Evolutionary conservation across 306 rosid genomes (phyloP).

Genomic region (Cucurbita moschata): DNA sequence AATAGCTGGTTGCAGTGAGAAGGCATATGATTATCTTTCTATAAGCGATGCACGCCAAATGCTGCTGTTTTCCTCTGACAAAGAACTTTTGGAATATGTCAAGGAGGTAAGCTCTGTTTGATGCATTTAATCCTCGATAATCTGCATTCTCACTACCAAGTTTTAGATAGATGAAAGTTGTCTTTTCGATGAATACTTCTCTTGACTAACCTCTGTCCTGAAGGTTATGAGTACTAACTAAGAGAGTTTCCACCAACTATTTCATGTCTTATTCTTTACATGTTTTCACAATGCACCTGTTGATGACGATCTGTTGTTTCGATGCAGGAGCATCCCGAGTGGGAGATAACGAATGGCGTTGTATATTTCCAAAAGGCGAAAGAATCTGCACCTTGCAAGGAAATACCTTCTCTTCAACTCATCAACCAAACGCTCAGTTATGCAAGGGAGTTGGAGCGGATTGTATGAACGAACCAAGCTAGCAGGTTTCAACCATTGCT

Average conservation of each 20-base stretch:
- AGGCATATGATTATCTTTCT: too few relatives aligned
- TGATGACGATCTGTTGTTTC: background rate
- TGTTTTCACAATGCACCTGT: background rate
- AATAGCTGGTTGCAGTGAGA: too few relatives aligned
- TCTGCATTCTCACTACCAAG: background rate
- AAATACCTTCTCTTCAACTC: constrained; percentile 87
- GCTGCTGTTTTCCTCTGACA: too few relatives aligned
- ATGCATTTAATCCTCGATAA: background rate
- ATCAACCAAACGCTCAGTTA: constrained; percentile 97
- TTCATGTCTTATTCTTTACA: background rate
- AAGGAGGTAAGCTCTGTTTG: constrained; percentile 36
- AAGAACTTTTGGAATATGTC: too few relatives aligned
- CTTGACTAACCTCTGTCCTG: background rate
- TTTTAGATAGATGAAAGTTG: background rate
- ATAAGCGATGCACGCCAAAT: too few relatives aligned
- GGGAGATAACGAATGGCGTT: constrained; percentile 57
- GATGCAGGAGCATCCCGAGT: constrained; percentile 81
- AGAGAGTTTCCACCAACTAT: background rate
- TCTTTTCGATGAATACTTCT: background rate
- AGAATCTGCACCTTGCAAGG: constrained; percentile 92
- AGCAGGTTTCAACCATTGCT: constrained; percentile 2
- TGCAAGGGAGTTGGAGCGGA: constrained; percentile 98
- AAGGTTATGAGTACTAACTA: background rate
- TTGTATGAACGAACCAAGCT: constrained; percentile 38
- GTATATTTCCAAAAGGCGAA: constrained; percentile 76